Evolutionary conservation across 371 early-diverging fungal species (phyloP), one percentile per base, ranked within the genome.

Genomic region (Amoeboaphelidium protococcarum): DNA sequence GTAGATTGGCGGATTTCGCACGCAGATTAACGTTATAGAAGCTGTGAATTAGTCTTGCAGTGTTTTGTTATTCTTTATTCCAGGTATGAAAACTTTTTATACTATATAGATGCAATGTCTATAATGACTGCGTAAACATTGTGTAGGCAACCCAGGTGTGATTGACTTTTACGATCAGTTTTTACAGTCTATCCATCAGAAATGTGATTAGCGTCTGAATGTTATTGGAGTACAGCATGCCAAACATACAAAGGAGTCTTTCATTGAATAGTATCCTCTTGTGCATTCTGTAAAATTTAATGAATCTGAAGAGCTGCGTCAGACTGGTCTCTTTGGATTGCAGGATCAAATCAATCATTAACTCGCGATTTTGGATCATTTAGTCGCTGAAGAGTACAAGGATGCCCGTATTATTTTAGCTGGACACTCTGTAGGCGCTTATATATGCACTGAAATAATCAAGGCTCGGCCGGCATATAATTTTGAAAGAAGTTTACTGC

Each of bases 71-170:
- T n/a, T n/a, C n/a, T n/a, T n/a, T n/a, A n/a, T n/a, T n/a, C n/a
- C n/a, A n/a, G n/a, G n/a, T n/a, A n/a, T n/a, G n/a, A n/a, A n/a
- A n/a, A n/a, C n/a, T n/a, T n/a, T n/a, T n/a, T n/a, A n/a, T n/a
- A n/a, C n/a, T n/a, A n/a, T n/a, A n/a, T n/a, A n/a, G n/a, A n/a
- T n/a, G n/a, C n/a, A n/a, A n/a, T n/a, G n/a, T n/a, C n/a, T n/a
- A n/a, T n/a, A n/a, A n/a, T n/a, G n/a, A n/a, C n/a, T n/a, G n/a
- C n/a, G n/a, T n/a, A n/a, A n/a, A n/a, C n/a, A n/a, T n/a, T n/a
- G n/a, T n/a, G n/a, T n/a, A 49, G 79, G 78, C 2, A 78, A 78
- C 59, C 78, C 78, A 2, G 81, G 81, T 12, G 46, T 78, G 26
- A 64, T 73, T 26, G 71, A 74, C 40, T 80, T 75, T 56, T 80